A percentile compares a stretch with the other conserved stretches of the same genome.
Evolutionary conservation across 345 rosid species (phyloP).

Genomic region (Capsella bursapastoris): DNA sequence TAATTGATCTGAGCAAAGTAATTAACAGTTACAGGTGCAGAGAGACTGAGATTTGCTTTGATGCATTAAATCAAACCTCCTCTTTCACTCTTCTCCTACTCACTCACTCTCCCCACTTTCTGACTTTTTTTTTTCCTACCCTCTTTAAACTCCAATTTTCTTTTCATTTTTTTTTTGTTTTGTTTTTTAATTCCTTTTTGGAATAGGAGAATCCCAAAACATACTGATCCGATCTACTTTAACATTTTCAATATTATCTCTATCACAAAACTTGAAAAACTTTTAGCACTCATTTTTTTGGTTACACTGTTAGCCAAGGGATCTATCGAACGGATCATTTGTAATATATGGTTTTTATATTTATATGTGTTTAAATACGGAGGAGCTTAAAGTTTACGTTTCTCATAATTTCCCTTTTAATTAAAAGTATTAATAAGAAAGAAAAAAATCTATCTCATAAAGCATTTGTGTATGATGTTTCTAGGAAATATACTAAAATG

Average conservation of each 20-base stretch:
- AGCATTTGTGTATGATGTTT: neutral
- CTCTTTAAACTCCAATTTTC: neutral
- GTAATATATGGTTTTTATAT: neutral
- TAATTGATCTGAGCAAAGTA: conserved; percentile 41
- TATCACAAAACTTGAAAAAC: neutral
- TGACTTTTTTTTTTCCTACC: neutral
- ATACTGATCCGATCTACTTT: conserved; percentile 2
- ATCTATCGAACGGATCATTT: neutral
- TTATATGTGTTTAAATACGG: no score
- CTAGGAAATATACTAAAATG: neutral
- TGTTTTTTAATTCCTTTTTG: neutral
- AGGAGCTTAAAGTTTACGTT: neutral
- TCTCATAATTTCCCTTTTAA: neutral
- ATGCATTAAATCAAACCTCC: conserved; percentile 46
- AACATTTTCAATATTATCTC: neutral
- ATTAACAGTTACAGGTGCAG: conserved; percentile 45
- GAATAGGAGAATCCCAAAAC: neutral
- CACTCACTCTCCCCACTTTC: conserved; percentile 32
- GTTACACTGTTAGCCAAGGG: neutral
- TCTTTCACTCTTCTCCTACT: conserved; percentile 22
- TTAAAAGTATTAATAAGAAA: neutral
- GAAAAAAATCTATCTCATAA: neutral
- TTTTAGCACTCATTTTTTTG: neutral
- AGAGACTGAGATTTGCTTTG: conserved; percentile 48
- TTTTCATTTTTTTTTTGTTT: neutral